These are phyloP conservation scores for Piromyces sp. DNA, from an alignment of 192 early-diverging fungal species.

Conservation along the genomic window DNA sequence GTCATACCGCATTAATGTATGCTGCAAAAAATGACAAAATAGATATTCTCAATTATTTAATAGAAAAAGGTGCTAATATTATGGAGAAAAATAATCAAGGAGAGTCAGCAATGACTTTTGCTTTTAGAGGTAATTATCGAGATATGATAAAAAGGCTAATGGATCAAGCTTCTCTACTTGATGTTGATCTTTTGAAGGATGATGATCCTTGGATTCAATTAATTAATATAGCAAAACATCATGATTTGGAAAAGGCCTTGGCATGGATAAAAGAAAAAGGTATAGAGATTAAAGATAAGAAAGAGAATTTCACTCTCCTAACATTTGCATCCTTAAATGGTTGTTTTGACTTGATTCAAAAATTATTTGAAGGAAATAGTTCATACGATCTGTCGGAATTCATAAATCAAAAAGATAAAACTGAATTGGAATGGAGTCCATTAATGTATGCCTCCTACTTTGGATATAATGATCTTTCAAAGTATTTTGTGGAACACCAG, in stretches of 20 bases:
- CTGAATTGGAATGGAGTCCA: background rate
- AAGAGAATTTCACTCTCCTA: background rate
- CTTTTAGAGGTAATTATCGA: background rate
- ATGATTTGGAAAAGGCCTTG: too few relatives aligned
- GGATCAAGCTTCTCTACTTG: background rate
- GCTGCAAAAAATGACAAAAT: background rate
- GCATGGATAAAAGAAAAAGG: too few relatives aligned
- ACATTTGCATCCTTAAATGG: background rate
- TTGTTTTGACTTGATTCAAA: background rate
- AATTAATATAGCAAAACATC: background rate
- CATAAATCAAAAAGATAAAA: background rate
- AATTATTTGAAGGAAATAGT: background rate
- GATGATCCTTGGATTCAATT: background rate
- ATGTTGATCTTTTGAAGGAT: too few relatives aligned
- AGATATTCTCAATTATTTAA: background rate
- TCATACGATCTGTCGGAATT: background rate
- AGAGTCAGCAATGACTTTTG: background rate
- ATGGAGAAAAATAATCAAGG: background rate
- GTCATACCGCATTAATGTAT: background rate
- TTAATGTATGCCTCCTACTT: background rate
- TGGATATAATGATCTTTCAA: background rate
- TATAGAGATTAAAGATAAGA: background rate
- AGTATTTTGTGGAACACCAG: background rate
- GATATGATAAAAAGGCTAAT: background rate
- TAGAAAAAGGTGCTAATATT: background rate